Evolutionary conservation across 2,329 filamentous ascomycete genomes (phyloP), one percentile per base, ranked within the genome.

Genomic region (Fusarium foetens): DNA sequence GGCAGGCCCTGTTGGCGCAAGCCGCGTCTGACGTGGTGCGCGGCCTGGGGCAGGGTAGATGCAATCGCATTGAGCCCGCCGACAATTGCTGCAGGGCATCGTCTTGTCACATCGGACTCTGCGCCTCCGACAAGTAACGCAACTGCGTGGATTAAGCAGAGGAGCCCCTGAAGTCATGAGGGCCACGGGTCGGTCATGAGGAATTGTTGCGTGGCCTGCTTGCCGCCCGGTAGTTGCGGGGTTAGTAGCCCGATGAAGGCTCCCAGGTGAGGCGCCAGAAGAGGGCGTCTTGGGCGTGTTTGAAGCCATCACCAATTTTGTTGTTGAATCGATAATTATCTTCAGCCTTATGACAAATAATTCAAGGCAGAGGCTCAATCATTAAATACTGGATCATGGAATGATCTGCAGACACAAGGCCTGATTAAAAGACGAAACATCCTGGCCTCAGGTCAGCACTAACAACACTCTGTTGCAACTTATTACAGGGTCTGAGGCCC

Each of bases 41-140:
- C 92, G 87, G 14, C 92, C 92, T 2, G 92, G 92, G 3, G 91
- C 90, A 1, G 92, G 92, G 75, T 92, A 94, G 53, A 93, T 83
- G 80, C 92, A 94, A 75, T 91, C 87, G 65, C 91, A 91, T 74
- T 90, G 84, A 38, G 90, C 91, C 68, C 91, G 88, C 43, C 70
- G 70, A 48, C 70, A 72, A 29, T 73, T 72, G 51, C 61, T 71
- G 79, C 92, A 94, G 17, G 92, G 91, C 84, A 93, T 89, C 73
- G 88, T 86, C 83, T 94, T 94, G 82, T 94, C 91, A 84, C 92
- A 94, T 75, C 91, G 91, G 52, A 94, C 92, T 80, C 93, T 91
- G 63, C 90, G 83, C 43, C 84, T 82, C 21, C 84, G 81, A 69
- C 84, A 86, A 25, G 83, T 85, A 16, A 86, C 83, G 68, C 84